Conservation (phyloP, 352 stramenopile species). For the Pythium aquatile region DNA sequence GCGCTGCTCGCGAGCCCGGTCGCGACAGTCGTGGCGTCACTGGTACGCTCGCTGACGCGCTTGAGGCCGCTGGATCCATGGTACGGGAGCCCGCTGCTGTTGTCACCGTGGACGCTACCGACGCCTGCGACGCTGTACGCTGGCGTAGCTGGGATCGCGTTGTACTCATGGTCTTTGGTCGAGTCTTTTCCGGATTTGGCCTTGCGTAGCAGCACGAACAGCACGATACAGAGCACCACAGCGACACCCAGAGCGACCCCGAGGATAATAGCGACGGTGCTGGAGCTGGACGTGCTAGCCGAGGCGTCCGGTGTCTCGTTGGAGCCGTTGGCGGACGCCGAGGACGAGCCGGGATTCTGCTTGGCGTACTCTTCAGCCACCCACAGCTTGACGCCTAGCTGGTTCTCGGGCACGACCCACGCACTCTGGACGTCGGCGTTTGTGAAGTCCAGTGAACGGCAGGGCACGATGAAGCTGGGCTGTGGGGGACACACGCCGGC, state of each 20-base stretch:
- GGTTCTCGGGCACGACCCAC: slow-evolving; percentile 12
- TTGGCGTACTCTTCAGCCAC: slow-evolving; percentile 7
- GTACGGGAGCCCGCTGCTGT: neutral
- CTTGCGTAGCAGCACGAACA: slow-evolving; percentile 27
- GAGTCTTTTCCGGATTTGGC: slow-evolving; percentile 4
- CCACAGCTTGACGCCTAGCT: slow-evolving; percentile 23
- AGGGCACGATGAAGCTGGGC: slow-evolving; percentile 21
- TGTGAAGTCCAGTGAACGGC: slow-evolving; percentile 3
- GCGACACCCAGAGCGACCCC: slow-evolving; percentile 17
- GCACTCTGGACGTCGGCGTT: neutral
- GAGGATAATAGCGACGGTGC: neutral
- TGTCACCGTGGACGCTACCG: neutral
- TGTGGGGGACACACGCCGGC: slow-evolving; percentile 11
- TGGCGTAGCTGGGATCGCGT: neutral
- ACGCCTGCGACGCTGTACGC: neutral
- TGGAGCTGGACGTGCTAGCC: slow-evolving; percentile 2
- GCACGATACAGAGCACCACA: slow-evolving; percentile 21
- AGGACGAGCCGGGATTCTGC: slow-evolving; percentile 18
- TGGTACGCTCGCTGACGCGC: neutral
- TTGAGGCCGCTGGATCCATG: neutral
- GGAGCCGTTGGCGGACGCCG: neutral
- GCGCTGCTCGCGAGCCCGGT: neutral
- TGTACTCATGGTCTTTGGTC: neutral
- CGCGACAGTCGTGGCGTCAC: slow-evolving; percentile 1
- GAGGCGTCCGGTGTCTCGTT: neutral